Base-by-base conservation (phyloP, 106 monocot species). In the Acanthochlamys bracteata region DNA sequence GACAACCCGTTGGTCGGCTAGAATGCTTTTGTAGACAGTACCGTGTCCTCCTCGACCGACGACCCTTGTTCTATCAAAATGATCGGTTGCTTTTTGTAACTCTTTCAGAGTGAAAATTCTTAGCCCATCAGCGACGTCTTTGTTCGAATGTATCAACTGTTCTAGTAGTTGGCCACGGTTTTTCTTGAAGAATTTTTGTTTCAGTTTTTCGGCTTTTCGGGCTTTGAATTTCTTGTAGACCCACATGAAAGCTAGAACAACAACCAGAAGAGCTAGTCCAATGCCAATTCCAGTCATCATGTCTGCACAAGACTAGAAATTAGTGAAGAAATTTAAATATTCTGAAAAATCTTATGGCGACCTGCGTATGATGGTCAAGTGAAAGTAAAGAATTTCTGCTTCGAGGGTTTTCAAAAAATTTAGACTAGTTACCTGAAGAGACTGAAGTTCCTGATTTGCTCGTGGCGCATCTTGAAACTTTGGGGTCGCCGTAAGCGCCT, bases 81-180 rank as follows among this genome's bases (percentile, higher is more conserved):
- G 67, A 24, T 80, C 26, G 27, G 84, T 80, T 26, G 80, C 84
- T 15, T 33, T 20, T 24, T 74, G 43, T 11, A 84, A 73, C 58
- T 84, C 77, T 41, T 79, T 52, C 24, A 41, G 7, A 12, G 62
- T 74, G 59, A 76, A 84, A 22, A 80, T 74, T 25, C 46, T 69
- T 11, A n/a, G n/a, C n/a, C n/a, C n/a, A n/a, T n/a, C n/a, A n/a
- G 71, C 40, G 11, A 46, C 17, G 0, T 66, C 58, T 19, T 53
- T 10, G 6, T 14, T 67, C 8, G 73, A 73, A 9, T 60, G 57
- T 10, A 80, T 59, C 23, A 66, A 63, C 46, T 84, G 72, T 41
- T 76, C 76, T 15, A 84, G 66, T 10, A 84, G 11, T 16, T 66
- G n/a, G 3, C 84, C 84, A 49, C 84, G 80, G 21, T 84, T 84